Evolutionary conservation across 805 yeast genomes (phyloP), one percentile per base, ranked within the genome.

Genomic region (Zygosaccharomyces siamensis): DNA sequence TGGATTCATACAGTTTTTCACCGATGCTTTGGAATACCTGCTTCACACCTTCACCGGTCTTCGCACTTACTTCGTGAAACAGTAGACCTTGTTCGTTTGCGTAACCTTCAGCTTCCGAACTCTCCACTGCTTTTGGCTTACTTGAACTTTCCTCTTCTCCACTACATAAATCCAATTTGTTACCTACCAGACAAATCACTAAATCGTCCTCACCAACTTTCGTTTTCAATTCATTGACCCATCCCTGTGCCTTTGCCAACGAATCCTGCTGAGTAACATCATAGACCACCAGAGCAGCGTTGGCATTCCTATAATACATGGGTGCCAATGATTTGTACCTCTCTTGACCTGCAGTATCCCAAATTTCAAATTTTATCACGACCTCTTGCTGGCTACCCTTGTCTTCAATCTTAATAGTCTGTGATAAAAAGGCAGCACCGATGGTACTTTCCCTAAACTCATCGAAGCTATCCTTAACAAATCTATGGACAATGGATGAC

Each of bases 281-380:
- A 63, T 85, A 92, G 20, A 95, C 95, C 0, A 93, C 85, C 21
- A 93, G 74, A 0, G 98, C 98, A 26, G 84, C 79, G 60, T 86
- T 81, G 1, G 93, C 84, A 58, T 86, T 85, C 47, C 95, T 71
- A 61, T 86, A 86, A 63, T 86, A 86, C 83, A 86, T 82, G 14
- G 95, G 93, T 0, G 93, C 89, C 53, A 86, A 68, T 16, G 88
- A 82, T 60, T 84, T 86, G 71, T 86, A 86, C 43, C 95, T 73
- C 63, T 86, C 95, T 64, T 86, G 99, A 23, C 99, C 99, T 0
- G 99, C 99, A 11, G 99, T 92, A 64, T 92, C 99, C 96, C 93
- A 84, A 45, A 84, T 81, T 60, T 84, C 89, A 57, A 83, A 75
- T 58, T 79, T 81, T 27, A 76, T 66, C 3, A 63, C 58, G 8